phyloP scores from a whole-genome alignment of 2,329 filamentous ascomycete genomes.

The Aspergillus ibericus region DNA sequence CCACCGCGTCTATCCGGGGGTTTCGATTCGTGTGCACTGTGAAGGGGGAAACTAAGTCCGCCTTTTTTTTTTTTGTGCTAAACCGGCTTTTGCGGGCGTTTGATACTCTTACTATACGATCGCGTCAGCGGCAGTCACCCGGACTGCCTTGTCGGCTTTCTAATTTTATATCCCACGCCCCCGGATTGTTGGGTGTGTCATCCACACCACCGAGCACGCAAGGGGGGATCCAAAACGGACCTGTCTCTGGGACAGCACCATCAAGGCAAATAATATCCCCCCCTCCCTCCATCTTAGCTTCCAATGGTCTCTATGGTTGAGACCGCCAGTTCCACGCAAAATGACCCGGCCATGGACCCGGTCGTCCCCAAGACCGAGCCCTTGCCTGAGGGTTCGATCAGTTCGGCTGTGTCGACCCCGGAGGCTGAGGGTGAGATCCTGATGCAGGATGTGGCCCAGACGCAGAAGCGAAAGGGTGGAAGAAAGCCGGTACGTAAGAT shows the following conservation, averaged over 20 bases:
- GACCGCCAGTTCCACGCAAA: constrained; percentile 38
- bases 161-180: constrained; percentile 1
- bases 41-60: constrained; percentile 1
- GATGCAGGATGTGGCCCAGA: constrained; percentile 46
- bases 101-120: neutral
- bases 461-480: constrained; percentile 92
- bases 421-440: constrained; percentile 45
- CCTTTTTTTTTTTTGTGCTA: neutral
- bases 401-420: constrained; percentile 48
- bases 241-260: neutral
- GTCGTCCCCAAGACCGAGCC: constrained; percentile 46
- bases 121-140: neutral
- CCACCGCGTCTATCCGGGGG: too few relatives aligned
- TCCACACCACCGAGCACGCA: constrained; percentile 6
- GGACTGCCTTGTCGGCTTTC: neutral
- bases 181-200: neutral
- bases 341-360: constrained; percentile 43
- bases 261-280: constrained; percentile 3
- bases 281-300: constrained; percentile 14
- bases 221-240: constrained; percentile 15
- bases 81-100: neutral
- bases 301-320: constrained; percentile 49
- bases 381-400: constrained; percentile 44
- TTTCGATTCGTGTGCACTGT: neutral
- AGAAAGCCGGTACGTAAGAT: constrained; percentile 80